Percentiles rank a stretch among this genome's conserved stretches.
phyloP scores from a whole-genome alignment of 2,329 filamentous ascomycete species.

The Helotiales sp. region DNA sequence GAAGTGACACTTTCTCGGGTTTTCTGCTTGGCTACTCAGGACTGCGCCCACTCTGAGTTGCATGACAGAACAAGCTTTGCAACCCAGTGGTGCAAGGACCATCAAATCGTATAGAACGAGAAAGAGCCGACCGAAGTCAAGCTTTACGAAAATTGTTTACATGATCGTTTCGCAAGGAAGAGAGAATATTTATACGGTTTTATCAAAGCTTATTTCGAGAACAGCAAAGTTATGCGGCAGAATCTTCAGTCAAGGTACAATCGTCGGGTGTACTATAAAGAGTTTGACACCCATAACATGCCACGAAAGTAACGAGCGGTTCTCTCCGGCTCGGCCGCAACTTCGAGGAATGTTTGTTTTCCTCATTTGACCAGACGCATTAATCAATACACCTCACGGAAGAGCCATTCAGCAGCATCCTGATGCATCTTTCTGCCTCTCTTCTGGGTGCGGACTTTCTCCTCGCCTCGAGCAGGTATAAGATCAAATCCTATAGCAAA shows the following conservation, averaged over 20 bases:
- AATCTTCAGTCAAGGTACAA: too few relatives aligned
- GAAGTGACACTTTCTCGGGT: neutral
- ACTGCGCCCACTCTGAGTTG: neutral
- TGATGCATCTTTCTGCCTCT: constrained; percentile 21
- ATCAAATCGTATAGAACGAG: neutral
- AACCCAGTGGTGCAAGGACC: neutral
- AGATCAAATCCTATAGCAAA: constrained; percentile 21
- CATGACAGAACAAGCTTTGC: neutral
- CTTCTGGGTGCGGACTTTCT: constrained; percentile 2
- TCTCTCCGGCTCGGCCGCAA: too few relatives aligned
- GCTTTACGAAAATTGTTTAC: neutral
- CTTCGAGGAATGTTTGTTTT: too few relatives aligned
- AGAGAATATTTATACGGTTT: too few relatives aligned
- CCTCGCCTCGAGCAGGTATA: constrained; percentile 10
- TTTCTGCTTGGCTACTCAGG: neutral
- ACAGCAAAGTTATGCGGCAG: too few relatives aligned
- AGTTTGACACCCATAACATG: too few relatives aligned
- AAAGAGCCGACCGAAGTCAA: neutral
- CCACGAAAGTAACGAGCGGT: too few relatives aligned
- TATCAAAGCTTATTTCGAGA: too few relatives aligned
- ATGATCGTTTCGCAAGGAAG: too few relatives aligned
- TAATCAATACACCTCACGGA: constrained; percentile 25
- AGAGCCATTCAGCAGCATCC: constrained; percentile 23
- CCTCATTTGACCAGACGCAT: too few relatives aligned
- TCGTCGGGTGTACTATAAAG: too few relatives aligned